Base-by-base conservation (phyloP, 2,329 filamentous ascomycete genomes). In the Ophiostoma sp. region DNA sequence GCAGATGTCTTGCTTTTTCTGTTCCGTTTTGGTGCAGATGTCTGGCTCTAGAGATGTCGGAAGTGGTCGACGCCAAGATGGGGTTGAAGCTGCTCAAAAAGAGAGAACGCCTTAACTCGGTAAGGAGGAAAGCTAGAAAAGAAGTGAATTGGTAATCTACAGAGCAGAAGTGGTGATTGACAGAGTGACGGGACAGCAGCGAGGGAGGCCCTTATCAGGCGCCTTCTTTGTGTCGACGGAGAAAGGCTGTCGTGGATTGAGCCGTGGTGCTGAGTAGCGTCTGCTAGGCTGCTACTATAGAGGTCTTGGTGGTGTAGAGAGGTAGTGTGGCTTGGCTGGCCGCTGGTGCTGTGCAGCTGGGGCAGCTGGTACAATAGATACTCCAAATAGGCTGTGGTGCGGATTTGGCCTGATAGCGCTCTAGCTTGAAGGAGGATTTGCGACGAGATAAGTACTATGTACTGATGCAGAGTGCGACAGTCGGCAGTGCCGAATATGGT, bases 381-480 rank as follows among this genome's bases (percentile, higher is more conserved):
- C 44, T 31, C 27, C 27, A 31, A 3, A 31, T 31, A 7, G 20
- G n/a, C 52, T 54, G 52, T 23, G 52, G 44, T n/a, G 44, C 44
- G 15, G 5, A 17, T 17, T 54, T 31, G 54, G 54, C 57, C 57
- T 62, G 15, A 33, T 33, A 17, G 27, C 23, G 52, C 52, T 54
- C 57, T 62, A 62, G 57, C 27, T 33, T 20, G 54, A 54, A 62
- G 31, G 68, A 35, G 35, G 54, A 13, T 57, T 57, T 57, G 52
- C 52, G 52, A 33, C 52, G 44, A 23, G 23, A 31, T 36, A 67
- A 31, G 27, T 31, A 31, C 27, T 1, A 31, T 31, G 27, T 31
- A 62, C 15, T 62, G 57, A 27, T 62, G 57, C 27, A 62, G 57
- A 62, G 27, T 62, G 57, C 27, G 57, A 62, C 57, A 62, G 27